Base-by-base conservation (phyloP, 148 eudicot species). In the Rhododendron vialii region DNA sequence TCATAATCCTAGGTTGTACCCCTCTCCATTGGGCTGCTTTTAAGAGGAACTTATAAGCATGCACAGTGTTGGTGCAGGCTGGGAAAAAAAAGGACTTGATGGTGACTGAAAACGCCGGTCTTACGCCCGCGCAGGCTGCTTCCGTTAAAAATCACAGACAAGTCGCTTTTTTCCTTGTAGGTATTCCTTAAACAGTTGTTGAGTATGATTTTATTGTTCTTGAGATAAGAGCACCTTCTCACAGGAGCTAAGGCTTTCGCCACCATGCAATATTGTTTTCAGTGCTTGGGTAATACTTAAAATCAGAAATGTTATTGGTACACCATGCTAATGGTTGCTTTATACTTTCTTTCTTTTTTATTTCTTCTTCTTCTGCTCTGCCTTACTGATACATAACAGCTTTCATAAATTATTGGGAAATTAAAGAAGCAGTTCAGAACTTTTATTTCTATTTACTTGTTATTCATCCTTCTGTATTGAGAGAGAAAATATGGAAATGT, bases 11-110 rank as follows among this genome's bases (percentile, higher is more conserved):
- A 98, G 99, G 99, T 76, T 98, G 99, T 87, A 95, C 99, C 65
- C 99, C 99, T 88, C 95, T 98, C 84, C 99, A 98, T 84, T 98
- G 98, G 99, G 98, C 99, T 92, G 99, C 99, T 82, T 94, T 95
- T 86, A 93, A 93, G 87, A 98, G 99, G 12, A 95, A 95, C 88
- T 87, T 98, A 92, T 98, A 98, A 94, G 98, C 98, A 53, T 98
- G 98, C 93, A 98, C 99, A 15, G 95, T 98, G 36, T 89, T 98
- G 91, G 98, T 98, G 83, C 98, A 94, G 85, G 98, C 99, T 89
- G 99, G 99, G 82, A 98, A 98, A 90, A 98, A 93, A 87, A 98
- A 98, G 88, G 99, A 98, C 87, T 89, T 98, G 78, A 86, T 89
- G 69, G 92, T 96, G 86, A 92, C 96, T 26, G 99, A 98, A 88